Evolutionary conservation across 2,329 filamentous ascomycete species (phyloP), one percentile per base, ranked within the genome.

Genomic region (Celoporthe dispersa): DNA sequence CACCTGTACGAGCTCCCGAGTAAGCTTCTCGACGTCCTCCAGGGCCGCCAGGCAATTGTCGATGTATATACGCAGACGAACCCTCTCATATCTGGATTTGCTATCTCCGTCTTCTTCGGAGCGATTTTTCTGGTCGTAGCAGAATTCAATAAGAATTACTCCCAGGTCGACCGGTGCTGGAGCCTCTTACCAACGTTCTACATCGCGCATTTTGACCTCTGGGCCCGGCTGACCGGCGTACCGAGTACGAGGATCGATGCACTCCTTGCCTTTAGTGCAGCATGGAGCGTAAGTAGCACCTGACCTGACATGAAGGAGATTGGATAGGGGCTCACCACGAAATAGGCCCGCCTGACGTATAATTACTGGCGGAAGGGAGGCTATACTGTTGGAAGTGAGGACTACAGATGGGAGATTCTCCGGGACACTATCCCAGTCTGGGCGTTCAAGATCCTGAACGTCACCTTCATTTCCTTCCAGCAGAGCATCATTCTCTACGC

Each of bases 281-380:
- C 94, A 11, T 99, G 96, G 96, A 93, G 92, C 80, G 92, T 94
- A 83, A 80, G 91, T 77, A 2, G 33, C 19, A 2, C 35, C n/a
- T 31, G n/a, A 19, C 66, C 19, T 19, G 31, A 11, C 11, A 65
- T 35, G 7, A 19, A 37, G 6, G 25, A n/a, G n/a, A 57, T 6
- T 9, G 39, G 33, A 25, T 31, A 33, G 16, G 57, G 70, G 66
- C 76, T 78, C 62, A 80, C 71, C 51, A 5, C 71, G 64, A 72
- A 59, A 22, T 71, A 94, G 92, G 79, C 83, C 70, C 92, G 96
- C 14, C 84, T 99, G 80, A 98, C 95, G 2, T 98, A 88, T 85
- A 99, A 99, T 82, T 99, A 98, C 83, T 97, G 92, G 91, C 91
- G 96, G 70, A 97, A 93, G 80, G 96, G 96, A 53, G 96, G 96